Percentiles rank a stretch among this genome's conserved stretches.
phyloP scores from a whole-genome alignment of 2,329 filamentous ascomycete genomes.

The Didymosphaeria variabile region DNA sequence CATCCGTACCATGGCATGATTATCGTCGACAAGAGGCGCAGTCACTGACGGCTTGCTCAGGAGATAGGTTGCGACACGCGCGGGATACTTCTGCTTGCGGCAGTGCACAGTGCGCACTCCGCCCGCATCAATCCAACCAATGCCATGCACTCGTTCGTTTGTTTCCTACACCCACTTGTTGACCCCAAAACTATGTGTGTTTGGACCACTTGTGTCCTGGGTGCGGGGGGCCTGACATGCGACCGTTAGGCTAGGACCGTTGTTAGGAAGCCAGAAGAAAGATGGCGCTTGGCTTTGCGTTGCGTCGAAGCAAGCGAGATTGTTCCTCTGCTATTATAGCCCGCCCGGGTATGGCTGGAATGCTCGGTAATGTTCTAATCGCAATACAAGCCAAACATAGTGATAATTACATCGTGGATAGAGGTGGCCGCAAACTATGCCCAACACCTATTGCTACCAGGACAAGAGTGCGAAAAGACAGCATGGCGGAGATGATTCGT shows the following conservation, averaged over 20 bases:
- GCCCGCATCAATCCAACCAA: not conserved
- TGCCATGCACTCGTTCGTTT: not conserved
- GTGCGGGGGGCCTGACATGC: constrained; percentile 4
- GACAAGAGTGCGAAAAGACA: not conserved
- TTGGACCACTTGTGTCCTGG: not conserved
- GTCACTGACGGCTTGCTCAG: not conserved
- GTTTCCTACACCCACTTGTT: constrained; percentile 7
- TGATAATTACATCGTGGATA: not conserved
- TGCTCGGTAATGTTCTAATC: not conserved
- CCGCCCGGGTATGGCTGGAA: not conserved
- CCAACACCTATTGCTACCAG: not conserved
- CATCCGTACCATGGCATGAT: not conserved
- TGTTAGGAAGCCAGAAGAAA: not conserved
- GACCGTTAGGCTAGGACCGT: constrained; percentile 7
- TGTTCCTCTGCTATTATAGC: not conserved
- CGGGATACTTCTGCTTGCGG: not conserved
- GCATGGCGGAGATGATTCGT: not conserved
- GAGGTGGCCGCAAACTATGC: not conserved
- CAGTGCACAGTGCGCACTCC: constrained; percentile 3
- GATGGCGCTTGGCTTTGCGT: not conserved
- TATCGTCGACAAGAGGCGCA: not conserved
- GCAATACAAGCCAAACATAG: not conserved
- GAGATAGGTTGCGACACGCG: not conserved
- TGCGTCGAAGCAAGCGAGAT: not conserved
- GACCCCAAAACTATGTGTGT: constrained; percentile 4